A percentile compares a stretch with the other conserved stretches of the same genome.
Conservation (phyloP, 192 early-diverging fungal genomes). For the Linnemannia exigua region DNA sequence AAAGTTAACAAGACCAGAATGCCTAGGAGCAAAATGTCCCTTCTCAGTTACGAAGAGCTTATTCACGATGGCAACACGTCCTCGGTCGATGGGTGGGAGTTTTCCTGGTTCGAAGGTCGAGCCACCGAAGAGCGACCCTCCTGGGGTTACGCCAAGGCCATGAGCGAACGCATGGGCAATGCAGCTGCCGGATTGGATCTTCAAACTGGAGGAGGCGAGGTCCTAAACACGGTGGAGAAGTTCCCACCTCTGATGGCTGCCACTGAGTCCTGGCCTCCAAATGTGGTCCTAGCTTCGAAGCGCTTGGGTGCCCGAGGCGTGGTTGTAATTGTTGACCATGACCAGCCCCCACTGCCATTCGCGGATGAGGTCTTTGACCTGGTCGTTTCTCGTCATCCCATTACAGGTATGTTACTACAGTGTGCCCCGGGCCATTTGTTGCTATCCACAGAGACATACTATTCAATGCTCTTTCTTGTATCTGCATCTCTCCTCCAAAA, state of each 20-base stretch:
- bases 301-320: slow-evolving; percentile 29
- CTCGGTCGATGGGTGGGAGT: slow-evolving; percentile 43
- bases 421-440: no score
- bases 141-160: slow-evolving; percentile 39
- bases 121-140: slow-evolving; percentile 16
- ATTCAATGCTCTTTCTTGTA: no score
- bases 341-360: slow-evolving; percentile 30
- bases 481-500: no score
- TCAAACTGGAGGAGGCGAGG: slow-evolving; percentile 44
- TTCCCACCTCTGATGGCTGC: slow-evolving; percentile 28
- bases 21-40: neutral
- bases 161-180: slow-evolving; percentile 26
- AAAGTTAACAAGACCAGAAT: neutral
- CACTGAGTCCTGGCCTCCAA: slow-evolving; percentile 50
- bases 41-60: slow-evolving; percentile 17
- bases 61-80: slow-evolving; percentile 20
- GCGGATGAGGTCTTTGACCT: slow-evolving; percentile 45
- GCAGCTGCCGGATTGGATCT: slow-evolving; percentile 26
- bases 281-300: slow-evolving; percentile 34
- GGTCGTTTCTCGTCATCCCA: slow-evolving; percentile 39
- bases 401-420: slow-evolving; percentile 9
- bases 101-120: slow-evolving; percentile 45
- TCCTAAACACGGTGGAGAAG: slow-evolving; percentile 27
- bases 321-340: slow-evolving; percentile 21
- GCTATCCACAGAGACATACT: no score